Percentiles rank a stretch among this genome's conserved stretches.
These are phyloP conservation scores for Spergularia marina DNA, from an alignment of 148 eudicot species.

Conservation along the genomic window DNA sequence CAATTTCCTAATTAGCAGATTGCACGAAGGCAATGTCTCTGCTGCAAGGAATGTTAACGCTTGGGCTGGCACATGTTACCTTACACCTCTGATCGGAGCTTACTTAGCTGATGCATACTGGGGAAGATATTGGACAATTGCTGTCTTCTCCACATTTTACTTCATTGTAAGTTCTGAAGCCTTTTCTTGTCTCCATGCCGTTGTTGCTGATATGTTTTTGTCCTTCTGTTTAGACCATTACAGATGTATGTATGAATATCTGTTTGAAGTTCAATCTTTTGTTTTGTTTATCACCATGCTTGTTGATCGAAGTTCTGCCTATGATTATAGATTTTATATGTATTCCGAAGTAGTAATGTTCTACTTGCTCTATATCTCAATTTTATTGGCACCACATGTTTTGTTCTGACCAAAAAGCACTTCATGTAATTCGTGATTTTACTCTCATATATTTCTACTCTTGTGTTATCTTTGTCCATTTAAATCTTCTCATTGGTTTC, in stretches of 20 bases:
- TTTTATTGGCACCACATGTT: not conserved
- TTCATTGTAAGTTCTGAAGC: slow-evolving; percentile 43
- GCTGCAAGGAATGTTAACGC: slow-evolving; percentile 73
- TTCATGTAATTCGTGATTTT: not conserved
- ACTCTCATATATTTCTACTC: not conserved
- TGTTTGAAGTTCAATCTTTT: not conserved
- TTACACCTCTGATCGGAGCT: slow-evolving; percentile 75
- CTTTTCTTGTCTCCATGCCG: not conserved
- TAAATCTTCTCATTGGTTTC: not conserved
- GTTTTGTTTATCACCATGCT: not conserved
- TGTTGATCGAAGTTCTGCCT: not conserved
- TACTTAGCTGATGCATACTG: slow-evolving; percentile 69
- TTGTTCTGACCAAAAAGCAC: not conserved
- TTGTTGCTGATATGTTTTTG: not conserved
- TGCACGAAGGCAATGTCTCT: slow-evolving; percentile 70
- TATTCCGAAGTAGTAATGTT: not conserved
- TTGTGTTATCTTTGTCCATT: not conserved
- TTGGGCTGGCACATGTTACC: slow-evolving; percentile 80
- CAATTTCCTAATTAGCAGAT: slow-evolving; percentile 53
- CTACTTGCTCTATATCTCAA: not conserved
- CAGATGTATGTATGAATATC: not conserved
- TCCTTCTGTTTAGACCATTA: not conserved
- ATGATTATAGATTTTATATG: not conserved
- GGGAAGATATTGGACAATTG: slow-evolving; percentile 93
- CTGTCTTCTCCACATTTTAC: slow-evolving; percentile 59